Percentiles rank a stretch among this genome's conserved stretches.
These are phyloP conservation scores for Echinochloa phyllopogon DNA, from an alignment of 176 grass and related monocot species.

Conservation along the genomic window DNA sequence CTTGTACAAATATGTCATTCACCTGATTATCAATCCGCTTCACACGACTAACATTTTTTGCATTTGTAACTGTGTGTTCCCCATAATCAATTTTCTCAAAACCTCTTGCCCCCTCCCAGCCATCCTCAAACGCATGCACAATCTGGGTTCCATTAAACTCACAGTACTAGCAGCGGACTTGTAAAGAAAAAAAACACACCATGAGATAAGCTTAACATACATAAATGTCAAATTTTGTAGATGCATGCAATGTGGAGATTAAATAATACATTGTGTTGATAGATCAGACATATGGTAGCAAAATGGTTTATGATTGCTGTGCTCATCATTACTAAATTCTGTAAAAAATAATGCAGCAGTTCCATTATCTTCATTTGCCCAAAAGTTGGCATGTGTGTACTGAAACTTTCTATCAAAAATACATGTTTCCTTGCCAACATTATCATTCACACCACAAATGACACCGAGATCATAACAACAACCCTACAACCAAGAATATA, in stretches of 20 bases:
- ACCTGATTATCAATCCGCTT: not conserved
- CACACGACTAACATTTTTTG: not conserved
- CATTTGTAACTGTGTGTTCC: not conserved
- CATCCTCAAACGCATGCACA: not conserved
- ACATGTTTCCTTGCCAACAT: not conserved
- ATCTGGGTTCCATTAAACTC: not conserved
- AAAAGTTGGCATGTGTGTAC: not conserved
- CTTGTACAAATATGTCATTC: not conserved
- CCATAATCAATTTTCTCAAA: constrained; percentile 18
- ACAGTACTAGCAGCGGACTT: constrained; percentile 17
- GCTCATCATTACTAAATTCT: not conserved
- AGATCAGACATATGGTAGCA: not conserved
- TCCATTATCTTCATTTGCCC: not conserved
- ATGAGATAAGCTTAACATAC: not conserved
- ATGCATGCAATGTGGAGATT: not conserved
- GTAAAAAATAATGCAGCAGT: not conserved
- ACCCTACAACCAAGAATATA: not conserved
- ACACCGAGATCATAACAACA: not conserved
- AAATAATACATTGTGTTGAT: not conserved
- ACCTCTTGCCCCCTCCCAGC: not conserved
- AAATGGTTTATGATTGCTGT: not conserved
- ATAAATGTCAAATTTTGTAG: not conserved
- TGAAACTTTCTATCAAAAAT: not conserved
- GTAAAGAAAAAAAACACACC: not conserved
- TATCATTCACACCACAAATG: constrained; percentile 8